phyloP scores from a whole-genome alignment of 495 filamentous ascomycete genomes.

The Darksidea phi region DNA sequence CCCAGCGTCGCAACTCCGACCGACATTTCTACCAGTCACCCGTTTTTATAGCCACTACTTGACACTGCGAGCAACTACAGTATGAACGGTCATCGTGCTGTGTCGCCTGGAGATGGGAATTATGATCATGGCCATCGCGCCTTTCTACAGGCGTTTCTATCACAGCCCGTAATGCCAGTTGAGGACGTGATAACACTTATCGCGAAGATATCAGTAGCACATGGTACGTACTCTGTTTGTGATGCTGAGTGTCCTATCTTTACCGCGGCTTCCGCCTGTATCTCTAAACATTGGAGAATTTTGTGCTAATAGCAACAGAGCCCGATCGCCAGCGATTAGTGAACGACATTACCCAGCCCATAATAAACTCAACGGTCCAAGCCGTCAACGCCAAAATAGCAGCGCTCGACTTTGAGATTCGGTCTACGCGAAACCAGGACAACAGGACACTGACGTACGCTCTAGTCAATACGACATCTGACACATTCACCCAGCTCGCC shows the following conservation, averaged over 20 bases:
- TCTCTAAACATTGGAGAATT: no score
- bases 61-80: background rate
- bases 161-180: constrained; percentile 71
- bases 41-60: background rate
- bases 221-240: constrained; percentile 43
- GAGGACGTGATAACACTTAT: constrained; percentile 69
- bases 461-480: constrained; percentile 84
- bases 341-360: constrained; percentile 63
- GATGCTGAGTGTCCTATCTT: no score
- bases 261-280: no score
- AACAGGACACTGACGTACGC: constrained; percentile 62
- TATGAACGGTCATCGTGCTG: constrained; percentile 1
- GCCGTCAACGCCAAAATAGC: constrained; percentile 70
- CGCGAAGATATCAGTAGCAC: constrained; percentile 67
- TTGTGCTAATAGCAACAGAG: constrained; percentile 6
- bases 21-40: background rate
- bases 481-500: constrained; percentile 80
- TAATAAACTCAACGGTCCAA: constrained; percentile 66
- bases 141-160: constrained; percentile 90
- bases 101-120: constrained; percentile 1
- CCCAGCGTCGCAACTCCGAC: background rate
- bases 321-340: constrained; percentile 44
- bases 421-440: constrained; percentile 15
- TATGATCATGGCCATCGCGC: constrained; percentile 75
- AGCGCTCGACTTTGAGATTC: constrained; percentile 71